Conservation (phyloP, 208 protist species). For the Crithidia brevicula region DNA sequence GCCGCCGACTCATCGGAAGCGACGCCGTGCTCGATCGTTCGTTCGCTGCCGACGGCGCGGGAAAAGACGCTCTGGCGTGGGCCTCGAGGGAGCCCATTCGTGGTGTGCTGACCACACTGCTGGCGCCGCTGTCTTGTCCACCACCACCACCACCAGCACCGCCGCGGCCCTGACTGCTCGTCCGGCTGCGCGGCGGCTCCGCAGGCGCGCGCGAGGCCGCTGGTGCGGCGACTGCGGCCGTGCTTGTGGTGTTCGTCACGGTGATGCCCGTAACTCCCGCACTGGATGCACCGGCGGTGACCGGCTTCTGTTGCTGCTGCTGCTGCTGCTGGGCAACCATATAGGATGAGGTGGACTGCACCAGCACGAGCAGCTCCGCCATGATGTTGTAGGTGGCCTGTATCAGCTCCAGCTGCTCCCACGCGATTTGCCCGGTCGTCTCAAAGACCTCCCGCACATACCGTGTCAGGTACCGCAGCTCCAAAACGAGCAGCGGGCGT, state of each 20-base stretch:
- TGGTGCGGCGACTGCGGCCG: neutral
- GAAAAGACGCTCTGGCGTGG: neutral
- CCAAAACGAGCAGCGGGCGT: constrained; percentile 36
- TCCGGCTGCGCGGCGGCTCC: constrained; percentile 13
- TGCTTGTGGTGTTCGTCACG: constrained; percentile 13
- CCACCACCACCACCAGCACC: neutral
- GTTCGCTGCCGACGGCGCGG: neutral
- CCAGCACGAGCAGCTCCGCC: constrained; percentile 39
- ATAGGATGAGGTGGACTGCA: constrained; percentile 50
- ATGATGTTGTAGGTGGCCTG: constrained; percentile 39
- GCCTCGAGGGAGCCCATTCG: neutral
- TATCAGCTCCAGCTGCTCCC: constrained; percentile 30
- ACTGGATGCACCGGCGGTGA: constrained; percentile 12
- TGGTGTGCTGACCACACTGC: constrained; percentile 11
- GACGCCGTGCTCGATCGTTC: neutral
- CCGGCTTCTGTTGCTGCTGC: constrained; percentile 18
- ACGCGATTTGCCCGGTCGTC: constrained; percentile 28
- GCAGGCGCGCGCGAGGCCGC: neutral
- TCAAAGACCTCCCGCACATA: constrained; percentile 33
- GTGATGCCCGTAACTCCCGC: neutral
- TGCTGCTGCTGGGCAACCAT: constrained; percentile 42
- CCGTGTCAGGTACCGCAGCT: constrained; percentile 37
- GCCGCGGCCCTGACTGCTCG: constrained; percentile 13
- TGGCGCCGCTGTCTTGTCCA: constrained; percentile 2
- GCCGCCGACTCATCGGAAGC: constrained; percentile 10